Evolutionary conservation across 106 monocot species (phyloP).

Genomic region (Triglochin maritima): DNA sequence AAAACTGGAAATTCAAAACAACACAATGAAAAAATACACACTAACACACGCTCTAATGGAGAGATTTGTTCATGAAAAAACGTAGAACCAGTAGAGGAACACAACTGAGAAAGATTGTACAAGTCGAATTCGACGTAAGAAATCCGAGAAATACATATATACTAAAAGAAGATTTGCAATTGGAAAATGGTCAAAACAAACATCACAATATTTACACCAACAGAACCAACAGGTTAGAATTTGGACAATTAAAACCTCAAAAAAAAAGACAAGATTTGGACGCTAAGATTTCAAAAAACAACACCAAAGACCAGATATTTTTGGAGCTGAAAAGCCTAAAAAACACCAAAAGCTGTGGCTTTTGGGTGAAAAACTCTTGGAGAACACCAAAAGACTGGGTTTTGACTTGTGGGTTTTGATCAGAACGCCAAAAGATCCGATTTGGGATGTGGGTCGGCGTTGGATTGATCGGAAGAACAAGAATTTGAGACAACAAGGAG

Average conservation of each 20-base stretch:
- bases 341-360: too few relatives aligned
- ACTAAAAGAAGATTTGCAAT: background rate
- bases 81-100: slow-evolving; percentile 81
- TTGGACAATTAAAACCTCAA: background rate
- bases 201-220: too few relatives aligned
- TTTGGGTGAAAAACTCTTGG: background rate
- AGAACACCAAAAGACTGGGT: background rate
- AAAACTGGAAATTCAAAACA: background rate
- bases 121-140: slow-evolving; percentile 32
- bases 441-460: too few relatives aligned
- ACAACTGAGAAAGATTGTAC: slow-evolving; percentile 76
- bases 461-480: too few relatives aligned
- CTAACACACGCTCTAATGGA: background rate
- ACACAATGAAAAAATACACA: background rate
- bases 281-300: background rate
- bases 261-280: background rate
- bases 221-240: too few relatives aligned
- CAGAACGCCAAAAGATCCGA: too few relatives aligned
- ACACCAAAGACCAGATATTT: background rate
- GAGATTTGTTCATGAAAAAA: slow-evolving; percentile 45
- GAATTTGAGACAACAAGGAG: too few relatives aligned
- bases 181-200: too few relatives aligned
- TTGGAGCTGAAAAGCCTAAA: background rate
- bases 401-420: background rate
- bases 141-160: slow-evolving; percentile 23